Evolutionary conservation across 768 basidiomycete genomes (phyloP), one percentile per base, ranked within the genome.

Genomic region (Podaxis sp.): DNA sequence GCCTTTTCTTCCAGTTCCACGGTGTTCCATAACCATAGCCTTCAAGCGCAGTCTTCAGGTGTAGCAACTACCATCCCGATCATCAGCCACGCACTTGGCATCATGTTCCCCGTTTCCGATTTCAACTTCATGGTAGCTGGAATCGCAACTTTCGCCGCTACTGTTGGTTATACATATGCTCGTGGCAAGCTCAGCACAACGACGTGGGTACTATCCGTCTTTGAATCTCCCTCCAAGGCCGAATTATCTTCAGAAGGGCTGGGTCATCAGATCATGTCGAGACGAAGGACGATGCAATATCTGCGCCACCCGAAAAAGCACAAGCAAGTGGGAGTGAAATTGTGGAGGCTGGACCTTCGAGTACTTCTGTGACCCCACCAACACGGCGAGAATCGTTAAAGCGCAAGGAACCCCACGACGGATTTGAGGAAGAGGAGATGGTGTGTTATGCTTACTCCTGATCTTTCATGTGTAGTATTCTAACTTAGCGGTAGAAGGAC

Each of bases 81-180:
- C 49, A 60, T 40, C 11, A 51, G 20, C 30, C 40, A 22, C 4
- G n/a, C 26, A 10, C 28, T 55, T 17, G 28, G 37, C 33, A 33
- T 41, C 41, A 86, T 84, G 81, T 72, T 85, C 64, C 82, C 83
- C 56, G 76, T 81, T 15, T 74, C 75, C 57, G 85, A 86, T 64
- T 76, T 85, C 69, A 84, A 82, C 72, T 76, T 84, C 63, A 80
- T 84, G 30, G 78, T 84, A 60, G 82, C 80, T 56, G 82, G 84
- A 64, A 75, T 87, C 61, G 84, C 85, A 33, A 85, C 85, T 15
- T 79, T 86, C 65, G 84, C 85, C 58, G 85, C 84, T 7, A 83
- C 82, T 13, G 78, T 86, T 26, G 83, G 85, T 55, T 87, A 86
- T 65, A 82, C 84, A 2, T 85, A 78, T 64, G 74, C 80, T 22